Percentiles rank a stretch among this genome's conserved stretches.
Conservation (phyloP, 768 basidiomycete species). For the Leccinellum albellum region DNA sequence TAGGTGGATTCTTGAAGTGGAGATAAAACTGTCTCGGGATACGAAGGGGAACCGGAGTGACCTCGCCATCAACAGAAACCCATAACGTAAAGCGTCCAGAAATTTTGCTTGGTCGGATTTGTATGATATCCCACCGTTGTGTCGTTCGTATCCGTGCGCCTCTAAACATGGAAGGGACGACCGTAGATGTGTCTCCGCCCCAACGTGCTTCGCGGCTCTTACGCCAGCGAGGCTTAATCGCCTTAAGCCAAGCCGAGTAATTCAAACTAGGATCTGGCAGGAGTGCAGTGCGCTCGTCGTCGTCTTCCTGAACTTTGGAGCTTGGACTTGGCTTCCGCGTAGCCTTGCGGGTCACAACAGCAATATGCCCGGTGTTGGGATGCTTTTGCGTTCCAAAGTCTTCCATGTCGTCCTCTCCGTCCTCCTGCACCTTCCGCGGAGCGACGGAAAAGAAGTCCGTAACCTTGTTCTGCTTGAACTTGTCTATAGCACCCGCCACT, state of each 20-base stretch:
- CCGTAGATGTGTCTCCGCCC: constrained; percentile 38
- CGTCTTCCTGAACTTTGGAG: constrained; percentile 35
- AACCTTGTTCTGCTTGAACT: constrained; percentile 97
- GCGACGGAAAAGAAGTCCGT: constrained; percentile 78
- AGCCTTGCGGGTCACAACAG: constrained; percentile 50
- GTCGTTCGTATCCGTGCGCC: constrained; percentile 54
- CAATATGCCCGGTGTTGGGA: constrained; percentile 39
- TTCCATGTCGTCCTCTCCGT: constrained; percentile 53
- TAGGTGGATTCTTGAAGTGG: constrained; percentile 71
- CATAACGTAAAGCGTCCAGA: constrained; percentile 85
- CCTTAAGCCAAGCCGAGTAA: constrained; percentile 76
- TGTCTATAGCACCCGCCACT: constrained; percentile 86
- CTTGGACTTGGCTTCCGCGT: constrained; percentile 39
- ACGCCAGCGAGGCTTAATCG: constrained; percentile 77
- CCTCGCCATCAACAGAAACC: constrained; percentile 76
- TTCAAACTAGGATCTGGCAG: constrained; percentile 61
- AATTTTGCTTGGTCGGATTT: constrained; percentile 73
- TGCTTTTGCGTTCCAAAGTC: constrained; percentile 39
- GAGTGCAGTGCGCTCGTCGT: constrained; percentile 24
- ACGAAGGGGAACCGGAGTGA: constrained; percentile 77
- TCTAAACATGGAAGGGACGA: constrained; percentile 74
- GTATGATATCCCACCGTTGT: constrained; percentile 88
- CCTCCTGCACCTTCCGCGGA: constrained; percentile 10
- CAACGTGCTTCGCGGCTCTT: constrained; percentile 47
- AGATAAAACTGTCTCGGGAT: constrained; percentile 92